These are phyloP conservation scores for Thielaviopsis musarum DNA, from an alignment of 2,329 filamentous ascomycete genomes.

Conservation along the genomic window DNA sequence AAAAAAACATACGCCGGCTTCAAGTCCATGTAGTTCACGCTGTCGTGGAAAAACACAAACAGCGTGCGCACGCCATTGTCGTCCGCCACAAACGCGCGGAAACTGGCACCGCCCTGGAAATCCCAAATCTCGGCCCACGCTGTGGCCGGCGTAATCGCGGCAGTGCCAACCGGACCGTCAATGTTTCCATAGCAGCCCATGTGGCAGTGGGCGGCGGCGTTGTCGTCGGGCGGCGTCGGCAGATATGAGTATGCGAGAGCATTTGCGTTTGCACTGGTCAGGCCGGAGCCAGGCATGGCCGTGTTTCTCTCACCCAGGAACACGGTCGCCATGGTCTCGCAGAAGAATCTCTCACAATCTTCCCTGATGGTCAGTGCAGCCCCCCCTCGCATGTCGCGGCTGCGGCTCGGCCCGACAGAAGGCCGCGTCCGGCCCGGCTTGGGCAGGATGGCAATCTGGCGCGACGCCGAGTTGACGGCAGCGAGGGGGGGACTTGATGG, in stretches of 20 bases:
- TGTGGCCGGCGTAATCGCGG: slow-evolving; percentile 24
- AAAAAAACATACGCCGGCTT: slow-evolving; percentile 60
- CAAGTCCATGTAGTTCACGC: slow-evolving; percentile 55
- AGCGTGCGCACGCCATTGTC: slow-evolving; percentile 54
- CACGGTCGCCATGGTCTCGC: slow-evolving; percentile 80
- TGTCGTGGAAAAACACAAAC: slow-evolving; percentile 72
- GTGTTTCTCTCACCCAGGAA: slow-evolving; percentile 90
- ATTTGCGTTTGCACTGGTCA: slow-evolving; percentile 48
- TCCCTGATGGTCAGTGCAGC: slow-evolving; percentile 91
- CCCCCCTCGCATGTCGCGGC: slow-evolving; percentile 56
- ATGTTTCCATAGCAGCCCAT: not conserved
- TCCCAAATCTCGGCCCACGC: slow-evolving; percentile 71
- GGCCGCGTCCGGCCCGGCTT: slow-evolving; percentile 25
- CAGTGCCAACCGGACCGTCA: not conserved
- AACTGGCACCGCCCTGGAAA: slow-evolving; percentile 67
- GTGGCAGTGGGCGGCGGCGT: slow-evolving; percentile 13
- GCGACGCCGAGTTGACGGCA: slow-evolving; percentile 45
- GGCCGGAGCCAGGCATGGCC: slow-evolving; percentile 64
- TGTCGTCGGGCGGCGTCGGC: slow-evolving; percentile 37
- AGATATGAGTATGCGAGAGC: slow-evolving; percentile 20
- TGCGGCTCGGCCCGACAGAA: slow-evolving; percentile 18
- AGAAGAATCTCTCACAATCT: slow-evolving; percentile 99
- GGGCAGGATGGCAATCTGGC: slow-evolving; percentile 48
- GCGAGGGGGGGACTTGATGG: slow-evolving; percentile 80
- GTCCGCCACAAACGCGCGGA: slow-evolving; percentile 69